A percentile compares a stretch with the other conserved stretches of the same genome.
Evolutionary conservation across 164 flowering plant genomes (phyloP).

Genomic region (Nymphaea thermarum): DNA sequence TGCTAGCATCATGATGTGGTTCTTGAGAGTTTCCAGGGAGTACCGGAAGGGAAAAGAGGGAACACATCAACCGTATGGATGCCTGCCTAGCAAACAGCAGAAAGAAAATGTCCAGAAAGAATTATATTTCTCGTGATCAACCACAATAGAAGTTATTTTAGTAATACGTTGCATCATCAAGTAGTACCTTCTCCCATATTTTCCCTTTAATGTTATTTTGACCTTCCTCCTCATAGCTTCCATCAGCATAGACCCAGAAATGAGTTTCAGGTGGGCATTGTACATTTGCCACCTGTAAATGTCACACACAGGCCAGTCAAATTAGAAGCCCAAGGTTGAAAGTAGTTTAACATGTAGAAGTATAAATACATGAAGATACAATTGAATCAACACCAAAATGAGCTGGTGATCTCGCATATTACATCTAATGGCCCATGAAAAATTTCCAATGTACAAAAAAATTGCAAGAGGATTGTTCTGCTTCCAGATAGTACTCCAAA

Average conservation of each 20-base stretch:
- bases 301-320: background rate
- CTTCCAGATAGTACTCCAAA: no score
- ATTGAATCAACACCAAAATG: no score
- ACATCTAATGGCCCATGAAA: no score
- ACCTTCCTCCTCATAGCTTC: conserved; percentile 98
- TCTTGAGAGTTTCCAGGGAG: conserved; percentile 53
- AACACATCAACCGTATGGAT: conserved; percentile 51
- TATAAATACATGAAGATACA: no score
- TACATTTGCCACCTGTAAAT: conserved; percentile 76
- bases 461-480: no score
- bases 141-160: background rate
- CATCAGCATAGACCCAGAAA: conserved; percentile 99
- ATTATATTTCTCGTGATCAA: background rate
- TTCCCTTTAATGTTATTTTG: conserved; percentile 93
- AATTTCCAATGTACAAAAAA: no score
- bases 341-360: no score
- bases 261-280: conserved; percentile 98
- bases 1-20: conserved; percentile 33
- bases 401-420: no score
- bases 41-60: conserved; percentile 73
- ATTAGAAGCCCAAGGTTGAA: no score
- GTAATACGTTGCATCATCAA: background rate
- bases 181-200: conserved; percentile 86
- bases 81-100: conserved; percentile 49
- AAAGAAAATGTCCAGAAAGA: conserved; percentile 4